Base-by-base conservation (phyloP, 2,329 filamentous ascomycete genomes). In the Alternaria angustiovoidea region DNA sequence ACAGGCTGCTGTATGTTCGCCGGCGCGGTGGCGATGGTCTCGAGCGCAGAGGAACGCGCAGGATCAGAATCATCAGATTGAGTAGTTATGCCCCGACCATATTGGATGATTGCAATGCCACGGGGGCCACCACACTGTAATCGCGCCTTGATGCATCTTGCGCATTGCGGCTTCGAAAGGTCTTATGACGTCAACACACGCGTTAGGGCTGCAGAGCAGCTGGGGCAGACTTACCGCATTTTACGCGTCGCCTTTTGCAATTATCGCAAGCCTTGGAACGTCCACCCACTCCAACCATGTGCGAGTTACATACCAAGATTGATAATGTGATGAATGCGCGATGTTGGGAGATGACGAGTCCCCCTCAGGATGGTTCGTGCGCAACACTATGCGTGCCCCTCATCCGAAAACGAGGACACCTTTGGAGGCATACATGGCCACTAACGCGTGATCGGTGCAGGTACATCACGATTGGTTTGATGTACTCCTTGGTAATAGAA, bases 121-220 rank as follows among this genome's bases (percentile, higher is more conserved):
- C 44, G 44, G 7, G 44, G n/a, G 44, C 44, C 44, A 47, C 26
- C 44, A 32, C 44, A 47, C 18, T 12, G 26, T 16, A 47, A 26
- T 47, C 44, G 44, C n/a, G 44, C 44, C 32, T 28, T 47, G 26
- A 47, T 30, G 44, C 44, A 47, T 18, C 44, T 30, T 47, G n/a
- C 44, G 44, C 44, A 47, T 11, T 47, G 44, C 30, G 44, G 44
- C 44, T 47, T 47, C 18, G 26, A 18, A 20, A 47, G 44, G 28
- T 47, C 44, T 47, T 5, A 30, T 32, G 26, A 47, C 44, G 44
- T 47, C 44, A 47, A 47, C 18, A 47, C 11, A 32, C 44, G 44
- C 44, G n/a, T 32, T 26, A 7, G 44, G 5, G 28, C 44, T 30
- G 26, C n/a, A 36, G 32, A 36, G 11, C 18, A 47, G 12, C 18